Evolutionary conservation across 768 basidiomycete genomes (phyloP).

Genomic region (Termitomyces sp.): DNA sequence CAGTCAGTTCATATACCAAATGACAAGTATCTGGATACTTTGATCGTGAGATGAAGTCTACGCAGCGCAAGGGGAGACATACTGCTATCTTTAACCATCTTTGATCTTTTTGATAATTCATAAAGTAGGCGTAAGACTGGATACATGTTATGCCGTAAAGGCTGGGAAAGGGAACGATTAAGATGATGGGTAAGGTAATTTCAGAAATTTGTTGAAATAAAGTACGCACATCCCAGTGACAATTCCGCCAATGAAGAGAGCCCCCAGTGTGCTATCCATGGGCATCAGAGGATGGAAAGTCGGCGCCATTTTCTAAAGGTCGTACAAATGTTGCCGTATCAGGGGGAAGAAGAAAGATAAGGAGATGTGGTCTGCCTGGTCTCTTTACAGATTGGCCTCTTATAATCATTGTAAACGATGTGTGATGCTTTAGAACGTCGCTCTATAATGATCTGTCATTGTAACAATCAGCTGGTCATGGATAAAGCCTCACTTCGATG

Average conservation of each 20-base stretch:
- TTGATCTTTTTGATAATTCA: background rate
- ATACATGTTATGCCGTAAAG: constrained; percentile 5
- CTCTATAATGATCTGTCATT: background rate
- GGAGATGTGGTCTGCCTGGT: background rate
- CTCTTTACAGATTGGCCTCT: background rate
- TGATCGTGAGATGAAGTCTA: background rate
- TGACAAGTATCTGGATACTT: background rate
- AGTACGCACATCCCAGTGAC: background rate
- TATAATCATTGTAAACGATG: background rate
- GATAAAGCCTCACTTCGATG: background rate
- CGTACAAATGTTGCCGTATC: background rate
- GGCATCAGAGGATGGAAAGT: background rate
- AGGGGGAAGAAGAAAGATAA: background rate
- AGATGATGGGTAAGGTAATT: too few relatives aligned
- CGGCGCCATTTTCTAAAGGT: background rate
- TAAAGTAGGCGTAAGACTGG: constrained; percentile 2
- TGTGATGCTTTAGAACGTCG: background rate
- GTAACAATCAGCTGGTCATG: background rate
- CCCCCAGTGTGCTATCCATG: background rate
- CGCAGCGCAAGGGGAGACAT: background rate
- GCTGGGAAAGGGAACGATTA: background rate
- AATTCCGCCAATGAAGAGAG: background rate
- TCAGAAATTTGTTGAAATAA: background rate
- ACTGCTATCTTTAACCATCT: constrained; percentile 2
- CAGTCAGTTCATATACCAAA: background rate